Base-by-base conservation (phyloP, 1,284 basidiomycete genomes). In the Schizopora paradoxa region DNA sequence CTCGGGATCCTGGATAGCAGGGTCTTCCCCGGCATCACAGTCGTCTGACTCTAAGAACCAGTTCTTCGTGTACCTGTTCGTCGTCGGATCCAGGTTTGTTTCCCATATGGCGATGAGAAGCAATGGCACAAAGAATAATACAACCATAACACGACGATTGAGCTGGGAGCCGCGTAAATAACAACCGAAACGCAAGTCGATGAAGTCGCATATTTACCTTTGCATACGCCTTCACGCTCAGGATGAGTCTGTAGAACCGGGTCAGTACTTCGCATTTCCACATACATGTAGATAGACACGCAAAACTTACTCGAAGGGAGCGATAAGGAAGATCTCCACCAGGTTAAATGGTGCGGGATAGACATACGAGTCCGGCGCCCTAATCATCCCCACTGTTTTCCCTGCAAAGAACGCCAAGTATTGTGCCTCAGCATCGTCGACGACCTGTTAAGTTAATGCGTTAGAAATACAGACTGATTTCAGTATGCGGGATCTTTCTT, bases 361-460 rank as follows among this genome's bases (percentile, higher is more conserved):
- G 42, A 82, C 75, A 56, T 70, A 83, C 18, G 76, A 76, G 60
- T 87, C 84, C 1, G 94, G 94, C 0, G 93, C 91, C 41, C 92
- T 74, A 56, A 86, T 84, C 86, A 83, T 85, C 8, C 73, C 72
- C 35, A 92, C 66, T 1, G 90, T 87, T 67, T 93, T 94, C 54
- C 76, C 74, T 2, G 90, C 89, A 60, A 92, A 95, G 71, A 92
- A 95, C 5, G 89, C 78, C 45, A 96, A 70, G 59, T 86, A 91
- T 62, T 91, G 81, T n/a, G 81, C 78, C 54, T 80, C 75, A 2
- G 81, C 79, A 48, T 84, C 79, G 45, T 72, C 74, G 2, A 82
- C 67, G 6, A 81, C 71, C 73, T 81, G 40, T 23, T 18, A 28
- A 5, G 16, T 26, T 43, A 26, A 39, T 6, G 43, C 37, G 27